Conservation (phyloP, 2,329 filamentous ascomycete species). For the Penicillium janthinellum region DNA sequence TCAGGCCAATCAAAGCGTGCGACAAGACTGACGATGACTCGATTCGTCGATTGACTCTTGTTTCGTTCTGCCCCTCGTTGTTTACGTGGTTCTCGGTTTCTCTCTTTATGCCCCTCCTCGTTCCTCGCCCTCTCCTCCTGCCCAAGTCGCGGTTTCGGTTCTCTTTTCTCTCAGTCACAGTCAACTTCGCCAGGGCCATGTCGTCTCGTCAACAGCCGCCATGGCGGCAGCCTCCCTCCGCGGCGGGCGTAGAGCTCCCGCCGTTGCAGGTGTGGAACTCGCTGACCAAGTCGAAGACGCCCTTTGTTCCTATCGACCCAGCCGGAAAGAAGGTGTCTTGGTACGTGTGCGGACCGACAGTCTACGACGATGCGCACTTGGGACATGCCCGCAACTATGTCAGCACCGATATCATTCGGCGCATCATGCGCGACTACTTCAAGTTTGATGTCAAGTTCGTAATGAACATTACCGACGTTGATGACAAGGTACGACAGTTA, state of each 20-base stretch:
- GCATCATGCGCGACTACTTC: constrained; percentile 82
- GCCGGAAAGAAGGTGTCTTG: constrained; percentile 71
- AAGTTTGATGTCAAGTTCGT: constrained; percentile 81
- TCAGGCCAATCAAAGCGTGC: constrained; percentile 14
- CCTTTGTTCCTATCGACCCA: constrained; percentile 72
- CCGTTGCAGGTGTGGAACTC: constrained; percentile 78
- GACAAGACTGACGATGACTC: constrained; percentile 23
- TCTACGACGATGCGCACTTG: constrained; percentile 79
- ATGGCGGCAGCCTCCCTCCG: constrained; percentile 45
- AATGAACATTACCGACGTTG: constrained; percentile 89
- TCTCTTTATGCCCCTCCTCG: constrained; percentile 30
- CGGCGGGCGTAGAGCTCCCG: constrained; percentile 44
- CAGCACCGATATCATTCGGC: constrained; percentile 81
- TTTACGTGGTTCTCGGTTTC: constrained; percentile 10
- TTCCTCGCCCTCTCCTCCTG: constrained; percentile 14
- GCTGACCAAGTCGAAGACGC: constrained; percentile 71
- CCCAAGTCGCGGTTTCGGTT: constrained; percentile 19
- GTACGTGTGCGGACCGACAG: constrained; percentile 89
- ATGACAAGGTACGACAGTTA: constrained; percentile 62
- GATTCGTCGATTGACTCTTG: constrained; percentile 6
- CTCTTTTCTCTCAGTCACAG: constrained; percentile 16
- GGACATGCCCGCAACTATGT: constrained; percentile 90
- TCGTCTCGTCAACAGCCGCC: constrained; percentile 47
- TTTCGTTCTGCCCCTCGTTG: constrained; percentile 24
- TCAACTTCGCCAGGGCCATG: constrained; percentile 29